Conservation (phyloP, 2,329 filamentous ascomycete genomes). For the Exophiala phaeomuriformis region DNA sequence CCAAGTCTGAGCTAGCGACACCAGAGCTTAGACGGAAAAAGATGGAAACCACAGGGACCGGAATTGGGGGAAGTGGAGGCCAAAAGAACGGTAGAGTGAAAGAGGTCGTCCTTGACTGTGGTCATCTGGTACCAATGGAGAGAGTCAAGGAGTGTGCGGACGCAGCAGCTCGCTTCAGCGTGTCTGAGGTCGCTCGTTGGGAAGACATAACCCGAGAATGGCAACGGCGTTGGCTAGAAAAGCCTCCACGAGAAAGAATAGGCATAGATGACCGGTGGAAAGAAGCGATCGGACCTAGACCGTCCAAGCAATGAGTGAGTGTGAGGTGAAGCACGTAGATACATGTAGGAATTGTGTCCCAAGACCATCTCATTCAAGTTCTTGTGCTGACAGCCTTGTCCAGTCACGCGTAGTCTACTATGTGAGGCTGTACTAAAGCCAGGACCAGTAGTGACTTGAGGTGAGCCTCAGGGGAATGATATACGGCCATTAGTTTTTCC, state of each 20-base stretch:
- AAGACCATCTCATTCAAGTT: too few species aligned
- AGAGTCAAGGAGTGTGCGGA: constrained; percentile 24
- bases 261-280: constrained; percentile 23
- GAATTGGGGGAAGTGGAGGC: constrained; percentile 41
- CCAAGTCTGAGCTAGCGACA: constrained; percentile 36
- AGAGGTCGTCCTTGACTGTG: constrained; percentile 22
- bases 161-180: constrained; percentile 16
- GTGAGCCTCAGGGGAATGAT: background rate
- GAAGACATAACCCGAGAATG: constrained; percentile 13
- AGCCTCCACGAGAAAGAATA: constrained; percentile 12
- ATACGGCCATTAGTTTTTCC: background rate
- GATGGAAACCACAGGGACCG: constrained; percentile 34
- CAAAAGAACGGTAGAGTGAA: constrained; percentile 44
- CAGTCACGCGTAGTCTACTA: too few species aligned
- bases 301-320: background rate
- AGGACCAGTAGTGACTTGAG: background rate
- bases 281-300: constrained; percentile 17
- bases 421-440: too few species aligned
- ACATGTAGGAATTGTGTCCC: too few species aligned
- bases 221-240: constrained; percentile 17
- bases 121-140: constrained; percentile 27
- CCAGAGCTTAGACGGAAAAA: constrained; percentile 37
- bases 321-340: background rate
- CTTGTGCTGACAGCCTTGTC: too few species aligned
- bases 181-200: constrained; percentile 13